Conservation (phyloP, 345 rosid species). For the Cardamine chenopodiifolia region DNA sequence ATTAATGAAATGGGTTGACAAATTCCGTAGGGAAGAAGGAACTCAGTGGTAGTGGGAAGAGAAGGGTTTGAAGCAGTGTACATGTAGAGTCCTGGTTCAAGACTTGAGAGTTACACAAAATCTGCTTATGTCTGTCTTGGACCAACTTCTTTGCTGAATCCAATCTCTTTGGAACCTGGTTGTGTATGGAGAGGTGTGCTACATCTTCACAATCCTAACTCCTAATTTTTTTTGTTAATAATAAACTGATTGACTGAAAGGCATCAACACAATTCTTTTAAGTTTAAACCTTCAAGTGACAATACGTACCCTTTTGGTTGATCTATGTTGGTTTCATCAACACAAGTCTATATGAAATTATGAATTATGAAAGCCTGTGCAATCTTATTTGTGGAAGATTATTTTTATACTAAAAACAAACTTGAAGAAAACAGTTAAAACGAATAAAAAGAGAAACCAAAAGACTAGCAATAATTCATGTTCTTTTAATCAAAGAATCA, state of each 20-base stretch:
- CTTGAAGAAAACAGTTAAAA: too few relatives aligned
- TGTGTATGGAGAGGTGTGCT: constrained; percentile 71
- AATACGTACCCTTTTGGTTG: too few relatives aligned
- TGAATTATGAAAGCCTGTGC: too few relatives aligned
- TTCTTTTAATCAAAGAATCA: too few relatives aligned
- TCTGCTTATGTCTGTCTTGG: constrained; percentile 76
- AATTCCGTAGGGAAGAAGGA: constrained; percentile 72
- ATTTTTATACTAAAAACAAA: too few relatives aligned
- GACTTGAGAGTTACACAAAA: constrained; percentile 62
- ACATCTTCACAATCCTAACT: constrained; percentile 74
- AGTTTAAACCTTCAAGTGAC: too few relatives aligned
- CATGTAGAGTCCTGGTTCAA: constrained; percentile 82
- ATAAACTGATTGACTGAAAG: not conserved
- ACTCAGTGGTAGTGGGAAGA: constrained; percentile 70
- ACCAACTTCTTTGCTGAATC: constrained; percentile 64
- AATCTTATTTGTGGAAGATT: too few relatives aligned
- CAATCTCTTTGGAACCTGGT: constrained; percentile 60
- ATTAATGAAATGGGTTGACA: constrained; percentile 5
- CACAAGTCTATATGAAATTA: too few relatives aligned
- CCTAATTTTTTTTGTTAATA: constrained; percentile 16
- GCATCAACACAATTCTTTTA: not conserved
- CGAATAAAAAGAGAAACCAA: too few relatives aligned
- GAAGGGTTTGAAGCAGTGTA: constrained; percentile 76
- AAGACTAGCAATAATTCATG: too few relatives aligned
- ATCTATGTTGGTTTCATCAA: too few relatives aligned